Base-by-base conservation (phyloP, 768 basidiomycete species). In the Lactarius psammicola region DNA sequence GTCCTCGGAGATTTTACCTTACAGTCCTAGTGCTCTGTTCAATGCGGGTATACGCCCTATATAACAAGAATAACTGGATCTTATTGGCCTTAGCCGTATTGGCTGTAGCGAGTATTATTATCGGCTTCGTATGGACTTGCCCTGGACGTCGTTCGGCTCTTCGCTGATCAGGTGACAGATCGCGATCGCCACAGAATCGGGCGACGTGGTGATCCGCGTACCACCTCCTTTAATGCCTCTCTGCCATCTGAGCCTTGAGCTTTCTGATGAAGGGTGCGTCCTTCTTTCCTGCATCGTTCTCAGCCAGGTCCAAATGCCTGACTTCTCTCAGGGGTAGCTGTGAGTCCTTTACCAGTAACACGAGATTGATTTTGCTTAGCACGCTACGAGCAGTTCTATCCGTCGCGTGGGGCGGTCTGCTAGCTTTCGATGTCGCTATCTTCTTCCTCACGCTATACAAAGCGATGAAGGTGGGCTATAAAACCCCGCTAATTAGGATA, bases 1-100 rank as follows among this genome's bases (percentile, higher is more conserved):
- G 9, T 36, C 33, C 10, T 36, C 13, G 30, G 23, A 26, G 4
- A 6, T 28, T 28, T 26, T 9, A 36, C 17, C 46, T 36, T 10
- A 26, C 13, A 1, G 23, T 11, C n/a, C 0, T 51, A 53, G 59
- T 28, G 7, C 59, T 60, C 15, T 36, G 46, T 51, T n/a, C 59
- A 9, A 36, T 60, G 49, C 59, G 59, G 7, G 34, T 60, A 6
- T 60, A 36, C 4, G 59, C 59, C 26, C 17, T 60, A n/a, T 60
- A 60, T 38, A 60, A 34, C 49, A 60, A 51, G 49, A 60, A 60
- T 8, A 26, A 20, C 15, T 36, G 8, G 4, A 28, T 60, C 2
- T 20, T 60, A 3, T 31, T 28, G 46, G 59, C 11, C n/a, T 18
- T 60, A 33, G 33, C 8, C 2, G 9, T 34, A 3, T 8, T 60